Evolutionary conservation across 306 rosid species (phyloP), one percentile per base, ranked within the genome.

Genomic region (Biancaea sappan): DNA sequence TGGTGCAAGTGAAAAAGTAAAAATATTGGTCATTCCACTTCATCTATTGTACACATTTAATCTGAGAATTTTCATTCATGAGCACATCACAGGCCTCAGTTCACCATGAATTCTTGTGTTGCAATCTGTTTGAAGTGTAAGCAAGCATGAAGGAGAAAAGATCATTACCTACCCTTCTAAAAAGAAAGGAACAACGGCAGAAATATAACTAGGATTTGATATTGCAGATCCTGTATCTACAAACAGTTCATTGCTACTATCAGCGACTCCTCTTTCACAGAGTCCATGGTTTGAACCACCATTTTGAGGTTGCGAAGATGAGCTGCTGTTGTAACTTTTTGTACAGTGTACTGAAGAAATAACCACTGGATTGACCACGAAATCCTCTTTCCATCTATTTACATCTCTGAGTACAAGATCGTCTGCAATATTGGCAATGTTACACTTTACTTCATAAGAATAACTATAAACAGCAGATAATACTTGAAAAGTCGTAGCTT

Each of bases 371-470:
- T 68, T 66, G 73, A 66, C 47, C 60, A 77, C 61, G 57, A 72
- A 63, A 52, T 68, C 57, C 56, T 66, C 70, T 4, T 31, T 76
- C 79, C 35, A 69, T 79, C 81, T 74, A 69, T 38, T 37, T 43
- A 74, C 80, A 69, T 93, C 97, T 85, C 84, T 70, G 25, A 74
- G 73, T 50, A 84, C 89, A 53, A 89, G 88, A 79, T 86, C 84
- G 88, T 88, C 96, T 93, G 96, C 85, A 84, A 66, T 51, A 66
- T 78, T 65, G 79, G 43, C 47, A 81, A 72, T 63, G 48, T 71
- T 60, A 82, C 31, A 24, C 35, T 51, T 72, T 31, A 26, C n/a
- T n/a, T n/a, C 40, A 28, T n/a, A 10, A 43, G 48, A 77, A 73
- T 16, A 18, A 21, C 57, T 54, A 47, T 34, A 34, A 52, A 9